Evolutionary conservation across 1,139 yeast species (phyloP), one percentile per base, ranked within the genome.

Genomic region (Hemisphaericaspora subhashii): DNA sequence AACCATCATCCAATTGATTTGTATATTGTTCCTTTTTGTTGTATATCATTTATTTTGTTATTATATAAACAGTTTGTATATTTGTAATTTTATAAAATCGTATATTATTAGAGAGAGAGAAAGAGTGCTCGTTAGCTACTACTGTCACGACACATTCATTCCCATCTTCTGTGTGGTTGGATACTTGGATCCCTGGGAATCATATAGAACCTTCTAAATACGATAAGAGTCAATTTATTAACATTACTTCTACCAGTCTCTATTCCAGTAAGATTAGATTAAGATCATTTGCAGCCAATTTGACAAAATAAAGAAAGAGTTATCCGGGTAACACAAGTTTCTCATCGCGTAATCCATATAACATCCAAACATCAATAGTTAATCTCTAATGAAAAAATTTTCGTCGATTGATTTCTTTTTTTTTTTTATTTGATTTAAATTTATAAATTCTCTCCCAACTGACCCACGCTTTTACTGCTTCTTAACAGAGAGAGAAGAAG

Each of bases 1-100:
- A 37, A 23, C 48, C 44, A 27, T 38, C 46, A 21, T 41, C n/a
- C n/a, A 44, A 36, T 39, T 44, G 23, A 18, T 17, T 21, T 33
- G 28, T 11, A 17, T 3, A 20, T 16, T 4, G 17, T 24, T 31
- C 22, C 18, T 12, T 22, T 38, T 26, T 18, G 10, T 35, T 36
- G 39, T 36, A 15, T 23, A 20, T 14, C 21, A 18, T 26, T 26
- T 22, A n/a, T 17, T 5, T 31, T 14, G 13, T 30, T 21, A 12
- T 2, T 31, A 12, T 31, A 31, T 14, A 3, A 31, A 28, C 29
- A 24, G 29, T n/a, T n/a, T 21, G 33, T 21, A 22, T 17, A 35
- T 12, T 33, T 23, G 33, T 35, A 35, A 18, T 35, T 29, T n/a
- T n/a, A n/a, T 12, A 21, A 29, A 4, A 14, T 26, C 11, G 12